These are phyloP conservation scores for Yamadazyma jaroonii DNA, from an alignment of 1,139 yeast species.

Conservation along the genomic window DNA sequence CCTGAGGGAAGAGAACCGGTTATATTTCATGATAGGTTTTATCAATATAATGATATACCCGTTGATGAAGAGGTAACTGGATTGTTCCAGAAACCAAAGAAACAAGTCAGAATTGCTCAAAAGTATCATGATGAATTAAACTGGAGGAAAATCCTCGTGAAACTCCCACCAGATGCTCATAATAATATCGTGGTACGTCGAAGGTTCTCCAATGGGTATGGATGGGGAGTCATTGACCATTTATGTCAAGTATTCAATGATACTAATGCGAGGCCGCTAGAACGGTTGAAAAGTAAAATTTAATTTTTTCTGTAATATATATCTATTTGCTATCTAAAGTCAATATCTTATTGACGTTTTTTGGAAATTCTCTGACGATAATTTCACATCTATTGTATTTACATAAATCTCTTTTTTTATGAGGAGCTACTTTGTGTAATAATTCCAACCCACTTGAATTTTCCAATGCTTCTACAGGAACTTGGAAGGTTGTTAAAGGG, in stretches of 20 bases:
- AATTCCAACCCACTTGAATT: slow-evolving; percentile 82
- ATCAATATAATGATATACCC: slow-evolving; percentile 66
- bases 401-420: slow-evolving; percentile 67
- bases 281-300: slow-evolving; percentile 14
- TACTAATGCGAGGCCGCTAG: slow-evolving; percentile 2
- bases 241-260: slow-evolving; percentile 21
- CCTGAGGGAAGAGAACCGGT: slow-evolving; percentile 49
- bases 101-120: slow-evolving; percentile 73
- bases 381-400: slow-evolving; percentile 76
- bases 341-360: slow-evolving; percentile 34
- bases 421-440: slow-evolving; percentile 62
- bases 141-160: slow-evolving; percentile 92
- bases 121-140: slow-evolving; percentile 73
- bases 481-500: slow-evolving; percentile 74
- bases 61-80: slow-evolving; percentile 12
- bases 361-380: slow-evolving; percentile 76
- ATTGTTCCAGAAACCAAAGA: slow-evolving; percentile 41
- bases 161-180: slow-evolving; percentile 91
- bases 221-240: slow-evolving; percentile 85
- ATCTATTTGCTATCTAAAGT: slow-evolving; percentile 21
- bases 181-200: slow-evolving; percentile 89
- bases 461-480: slow-evolving; percentile 88
- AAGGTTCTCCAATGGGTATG: slow-evolving; percentile 88
- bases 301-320: slow-evolving; percentile 5
- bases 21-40: slow-evolving; percentile 79